Conservation (phyloP, 352 stramenopile genomes). For the Phytophthora europaea region DNA sequence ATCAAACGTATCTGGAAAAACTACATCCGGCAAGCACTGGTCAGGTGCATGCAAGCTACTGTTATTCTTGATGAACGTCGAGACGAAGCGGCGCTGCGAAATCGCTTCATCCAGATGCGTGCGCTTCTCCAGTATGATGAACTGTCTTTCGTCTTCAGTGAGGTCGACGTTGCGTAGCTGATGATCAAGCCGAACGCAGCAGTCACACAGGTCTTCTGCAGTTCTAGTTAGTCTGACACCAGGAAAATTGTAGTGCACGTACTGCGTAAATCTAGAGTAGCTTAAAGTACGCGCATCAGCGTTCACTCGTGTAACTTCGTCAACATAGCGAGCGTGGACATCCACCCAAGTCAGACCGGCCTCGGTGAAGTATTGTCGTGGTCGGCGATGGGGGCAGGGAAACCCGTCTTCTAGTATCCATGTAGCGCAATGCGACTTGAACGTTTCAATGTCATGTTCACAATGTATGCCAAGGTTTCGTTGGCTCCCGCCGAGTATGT, state of each 20-base stretch:
- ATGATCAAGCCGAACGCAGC: neutral
- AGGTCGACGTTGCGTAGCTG: neutral
- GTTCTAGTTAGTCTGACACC: neutral
- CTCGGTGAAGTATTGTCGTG: neutral
- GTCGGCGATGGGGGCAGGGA: neutral
- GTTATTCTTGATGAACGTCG: too few relatives aligned
- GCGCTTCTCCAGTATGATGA: too few relatives aligned
- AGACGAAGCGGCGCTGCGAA: too few relatives aligned
- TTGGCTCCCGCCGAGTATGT: too few relatives aligned
- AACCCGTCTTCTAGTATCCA: neutral
- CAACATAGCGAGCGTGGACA: neutral
- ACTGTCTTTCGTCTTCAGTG: too few relatives aligned
- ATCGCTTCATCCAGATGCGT: too few relatives aligned
- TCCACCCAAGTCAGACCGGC: neutral
- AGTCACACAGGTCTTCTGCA: neutral
- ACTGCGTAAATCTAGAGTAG: neutral
- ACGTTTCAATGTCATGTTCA: neutral
- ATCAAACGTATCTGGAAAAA: too few relatives aligned
- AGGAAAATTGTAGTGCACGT: neutral
- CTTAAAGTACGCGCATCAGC: neutral
- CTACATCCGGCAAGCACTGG: too few relatives aligned
- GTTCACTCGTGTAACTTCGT: neutral
- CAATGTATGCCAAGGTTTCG: neutral
- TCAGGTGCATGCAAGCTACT: too few relatives aligned
- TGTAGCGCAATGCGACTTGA: neutral